phyloP scores from a whole-genome alignment of 2,329 filamentous ascomycete species.

The Tolypocladium ophioglossoides region DNA sequence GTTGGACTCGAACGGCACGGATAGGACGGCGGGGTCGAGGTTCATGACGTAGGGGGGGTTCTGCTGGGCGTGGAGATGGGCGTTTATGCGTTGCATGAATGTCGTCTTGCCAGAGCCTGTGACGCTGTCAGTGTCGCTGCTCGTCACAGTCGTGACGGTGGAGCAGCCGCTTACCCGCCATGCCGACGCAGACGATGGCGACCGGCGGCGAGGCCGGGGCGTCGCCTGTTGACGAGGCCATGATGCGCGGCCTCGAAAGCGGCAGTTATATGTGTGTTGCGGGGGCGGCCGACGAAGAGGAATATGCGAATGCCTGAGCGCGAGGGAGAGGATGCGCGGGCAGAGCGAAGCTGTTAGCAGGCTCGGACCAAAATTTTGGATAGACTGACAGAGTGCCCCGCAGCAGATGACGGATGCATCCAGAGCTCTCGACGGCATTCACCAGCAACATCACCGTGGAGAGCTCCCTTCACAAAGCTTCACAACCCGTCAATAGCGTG shows the following conservation, averaged over 20 bases:
- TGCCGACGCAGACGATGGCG: slow-evolving; percentile 85
- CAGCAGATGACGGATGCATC: neutral
- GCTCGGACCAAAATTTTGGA: neutral
- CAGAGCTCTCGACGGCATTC: neutral
- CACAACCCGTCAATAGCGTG: neutral
- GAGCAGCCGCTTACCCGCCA: slow-evolving; percentile 57
- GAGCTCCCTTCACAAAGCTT: neutral
- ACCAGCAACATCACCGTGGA: neutral
- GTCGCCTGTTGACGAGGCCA: slow-evolving; percentile 22
- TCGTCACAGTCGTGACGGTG: neutral
- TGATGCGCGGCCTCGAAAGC: slow-evolving; percentile 2
- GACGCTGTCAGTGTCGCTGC: neutral
- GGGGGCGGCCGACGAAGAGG: neutral
- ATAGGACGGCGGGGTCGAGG: slow-evolving; percentile 88
- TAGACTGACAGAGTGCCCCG: neutral
- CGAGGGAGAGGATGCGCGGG: neutral
- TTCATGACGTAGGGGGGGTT: slow-evolving; percentile 91
- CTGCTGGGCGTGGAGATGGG: slow-evolving; percentile 73
- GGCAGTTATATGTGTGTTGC: neutral
- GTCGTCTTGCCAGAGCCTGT: slow-evolving; percentile 95
- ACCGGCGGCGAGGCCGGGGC: slow-evolving; percentile 13
- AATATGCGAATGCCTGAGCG: neutral
- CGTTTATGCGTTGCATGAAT: slow-evolving; percentile 97
- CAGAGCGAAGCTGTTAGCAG: neutral
- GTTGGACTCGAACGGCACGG: slow-evolving; percentile 90